A percentile compares a stretch with the other conserved stretches of the same genome.
Conservation (phyloP, 2,329 filamentous ascomycete genomes). For the Claviceps sp. region DNA sequence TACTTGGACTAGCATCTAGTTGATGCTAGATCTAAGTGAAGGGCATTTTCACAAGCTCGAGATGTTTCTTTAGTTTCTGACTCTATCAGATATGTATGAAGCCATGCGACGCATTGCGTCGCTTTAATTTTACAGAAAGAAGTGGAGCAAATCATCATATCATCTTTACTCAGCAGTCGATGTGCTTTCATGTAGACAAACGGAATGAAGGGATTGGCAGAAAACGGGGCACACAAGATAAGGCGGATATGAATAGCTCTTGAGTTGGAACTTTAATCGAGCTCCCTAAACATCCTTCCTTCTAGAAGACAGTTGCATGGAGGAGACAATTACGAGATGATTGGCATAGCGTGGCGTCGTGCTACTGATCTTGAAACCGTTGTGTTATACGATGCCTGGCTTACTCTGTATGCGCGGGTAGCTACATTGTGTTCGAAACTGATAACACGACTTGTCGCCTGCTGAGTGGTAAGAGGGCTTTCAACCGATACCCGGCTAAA, state of each 20-base stretch:
- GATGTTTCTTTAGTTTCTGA: neutral
- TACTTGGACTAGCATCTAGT: neutral
- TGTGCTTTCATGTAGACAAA: neutral
- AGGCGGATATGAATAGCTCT: neutral
- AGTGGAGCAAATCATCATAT: neutral
- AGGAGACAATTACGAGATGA: slow-evolving; percentile 2
- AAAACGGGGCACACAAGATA: neutral
- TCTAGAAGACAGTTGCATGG: neutral
- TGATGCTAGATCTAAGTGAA: neutral
- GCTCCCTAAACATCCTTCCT: neutral
- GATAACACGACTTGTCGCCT: neutral
- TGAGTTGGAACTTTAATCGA: neutral
- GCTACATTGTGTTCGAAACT: slow-evolving; percentile 15
- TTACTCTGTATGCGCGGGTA: neutral
- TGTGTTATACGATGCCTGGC: neutral
- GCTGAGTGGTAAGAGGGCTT: neutral
- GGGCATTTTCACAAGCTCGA: neutral
- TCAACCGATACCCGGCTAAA: neutral
- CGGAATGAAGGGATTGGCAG: neutral
- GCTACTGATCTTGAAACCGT: slow-evolving; percentile 2
- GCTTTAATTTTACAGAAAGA: neutral
- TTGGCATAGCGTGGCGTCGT: slow-evolving; percentile 2
- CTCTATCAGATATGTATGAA: neutral
- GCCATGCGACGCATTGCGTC: neutral
- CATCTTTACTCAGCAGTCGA: neutral